Evolutionary conservation across 495 filamentous ascomycete genomes (phyloP), one percentile per base, ranked within the genome.

Genomic region (Chaetomium cochliodes): DNA sequence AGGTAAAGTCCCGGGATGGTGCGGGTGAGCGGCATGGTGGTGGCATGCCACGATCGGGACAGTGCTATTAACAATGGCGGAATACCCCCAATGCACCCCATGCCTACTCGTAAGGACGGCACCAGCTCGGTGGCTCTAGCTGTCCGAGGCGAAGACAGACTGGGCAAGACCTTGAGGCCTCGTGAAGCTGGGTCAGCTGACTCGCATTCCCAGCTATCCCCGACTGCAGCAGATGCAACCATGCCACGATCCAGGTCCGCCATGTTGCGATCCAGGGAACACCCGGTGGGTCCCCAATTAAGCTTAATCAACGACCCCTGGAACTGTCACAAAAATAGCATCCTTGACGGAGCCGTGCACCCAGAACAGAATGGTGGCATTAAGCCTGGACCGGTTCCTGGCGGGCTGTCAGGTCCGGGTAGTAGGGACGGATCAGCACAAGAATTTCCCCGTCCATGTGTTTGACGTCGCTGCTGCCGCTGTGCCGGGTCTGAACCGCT

Each of bases 251-350:
- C 65, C 68, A 64, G 68, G 68, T 67, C 65, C 46, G 53, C 30
- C 50, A 64, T 39, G 67, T 30, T 39, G 54, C 50, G 68, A 30
- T 56, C 63, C 62, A 63, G 63, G 60, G 59, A 67, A 58, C 41
- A 12, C 54, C 12, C 22, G 63, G 63, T 59, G 61, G 61, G 46
- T 54, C 67, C 65, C 55, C 70, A 77, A 73, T 75, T 72, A 77
- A 79, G 73, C 77, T 77, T 76, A 79, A 77, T 79, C 64, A 77
- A 74, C 65, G 64, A 65, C 33, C 69, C 69, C 63, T 65, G 63
- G 47, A 23, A 52, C 33, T 57, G 66, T 66, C 66, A 72, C 69
- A 67, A 78, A 78, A 78, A 78, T 79, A 78, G 75, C 54, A 78
- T 66, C 73, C 12, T 28, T 16, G 65, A 62, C 37, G 60, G 49